Evolutionary conservation across 1,284 basidiomycete species (phyloP).

Genomic region (Cryptococcus sp.): DNA sequence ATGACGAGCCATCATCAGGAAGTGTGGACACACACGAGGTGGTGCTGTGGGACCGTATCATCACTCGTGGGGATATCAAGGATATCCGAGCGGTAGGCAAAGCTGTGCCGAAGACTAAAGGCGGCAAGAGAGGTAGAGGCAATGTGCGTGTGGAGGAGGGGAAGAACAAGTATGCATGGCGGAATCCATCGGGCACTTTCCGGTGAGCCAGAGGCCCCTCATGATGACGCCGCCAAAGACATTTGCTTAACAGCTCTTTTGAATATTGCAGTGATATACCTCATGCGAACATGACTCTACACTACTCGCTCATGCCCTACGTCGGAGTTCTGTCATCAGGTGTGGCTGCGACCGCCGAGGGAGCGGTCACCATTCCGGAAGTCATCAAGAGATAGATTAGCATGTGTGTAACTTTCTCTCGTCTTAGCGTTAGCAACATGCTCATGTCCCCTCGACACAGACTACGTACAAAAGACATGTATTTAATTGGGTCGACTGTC

Average conservation of each 20-base stretch:
- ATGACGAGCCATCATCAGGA: conserved; percentile 28
- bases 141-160: conserved; percentile 43
- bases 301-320: conserved; percentile 55
- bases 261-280: conserved; percentile 34
- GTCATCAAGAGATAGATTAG: conserved; percentile 21
- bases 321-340: conserved; percentile 51
- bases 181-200: conserved; percentile 46
- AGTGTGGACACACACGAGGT: conserved; percentile 40
- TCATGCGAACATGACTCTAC: conserved; percentile 48
- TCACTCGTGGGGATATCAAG: conserved; percentile 38
- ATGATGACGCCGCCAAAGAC: not conserved
- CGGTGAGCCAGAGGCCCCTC: conserved; percentile 35
- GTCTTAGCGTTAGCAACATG: not conserved
- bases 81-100: conserved; percentile 45
- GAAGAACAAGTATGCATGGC: conserved; percentile 50
- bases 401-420: not conserved
- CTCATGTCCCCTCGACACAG: not conserved
- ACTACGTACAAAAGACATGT: not conserved
- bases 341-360: conserved; percentile 46
- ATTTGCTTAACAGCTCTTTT: not conserved
- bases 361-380: conserved; percentile 35
- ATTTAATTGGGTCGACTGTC: too few relatives aligned
- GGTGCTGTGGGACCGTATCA: conserved; percentile 54
- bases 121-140: conserved; percentile 35
- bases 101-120: conserved; percentile 25